Percentiles rank a stretch among this genome's conserved stretches.
Evolutionary conservation across 2,329 filamentous ascomycete species (phyloP).

Genomic region (Harringtonia lauricola): DNA sequence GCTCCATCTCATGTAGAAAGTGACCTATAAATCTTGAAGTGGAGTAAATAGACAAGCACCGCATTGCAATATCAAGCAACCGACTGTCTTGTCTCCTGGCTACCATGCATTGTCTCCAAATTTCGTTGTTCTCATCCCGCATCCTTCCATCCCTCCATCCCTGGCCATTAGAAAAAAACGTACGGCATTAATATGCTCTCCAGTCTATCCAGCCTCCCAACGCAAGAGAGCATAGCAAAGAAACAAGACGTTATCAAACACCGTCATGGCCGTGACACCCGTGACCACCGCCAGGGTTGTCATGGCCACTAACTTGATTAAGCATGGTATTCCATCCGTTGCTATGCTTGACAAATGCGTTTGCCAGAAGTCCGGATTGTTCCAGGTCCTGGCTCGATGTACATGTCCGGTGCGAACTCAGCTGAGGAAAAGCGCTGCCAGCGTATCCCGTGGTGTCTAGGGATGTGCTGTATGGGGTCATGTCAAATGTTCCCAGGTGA

Average conservation of each 20-base stretch:
- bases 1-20: too few relatives aligned
- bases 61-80: too few relatives aligned
- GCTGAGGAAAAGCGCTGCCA: not conserved
- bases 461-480: not conserved
- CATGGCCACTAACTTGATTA: not conserved
- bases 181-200: too few relatives aligned
- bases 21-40: too few relatives aligned
- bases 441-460: not conserved
- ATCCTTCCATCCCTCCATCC: too few relatives aligned
- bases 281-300: not conserved
- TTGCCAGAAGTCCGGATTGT: not conserved
- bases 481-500: not conserved
- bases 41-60: too few relatives aligned
- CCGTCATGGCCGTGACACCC: not conserved
- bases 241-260: not conserved
- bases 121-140: too few relatives aligned
- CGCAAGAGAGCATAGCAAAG: not conserved
- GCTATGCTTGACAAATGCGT: conserved; percentile 1
- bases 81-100: too few relatives aligned
- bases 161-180: too few relatives aligned
- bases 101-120: too few relatives aligned
- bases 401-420: not conserved
- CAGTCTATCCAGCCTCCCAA: too few relatives aligned
- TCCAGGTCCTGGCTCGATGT: not conserved
- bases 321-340: conserved; percentile 5